Percentiles rank a stretch among this genome's conserved stretches.
Conservation (phyloP, 306 rosid genomes). For the Cucurbita ficifolia region DNA sequence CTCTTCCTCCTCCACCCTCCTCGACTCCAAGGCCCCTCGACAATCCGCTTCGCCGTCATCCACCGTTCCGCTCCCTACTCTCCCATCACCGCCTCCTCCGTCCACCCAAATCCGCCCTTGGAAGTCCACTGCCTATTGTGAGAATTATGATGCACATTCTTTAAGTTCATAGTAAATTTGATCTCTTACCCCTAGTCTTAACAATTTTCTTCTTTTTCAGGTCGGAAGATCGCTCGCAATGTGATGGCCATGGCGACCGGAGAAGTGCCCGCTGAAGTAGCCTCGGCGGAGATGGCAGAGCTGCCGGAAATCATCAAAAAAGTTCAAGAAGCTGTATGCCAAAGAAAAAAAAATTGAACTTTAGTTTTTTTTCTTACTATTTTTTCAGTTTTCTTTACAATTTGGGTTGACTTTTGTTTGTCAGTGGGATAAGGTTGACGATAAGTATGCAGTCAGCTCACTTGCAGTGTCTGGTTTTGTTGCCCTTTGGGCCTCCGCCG, state of each 20-base stretch:
- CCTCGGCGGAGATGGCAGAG: conserved; percentile 43
- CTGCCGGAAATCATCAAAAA: conserved; percentile 55
- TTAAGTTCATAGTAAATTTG: background rate
- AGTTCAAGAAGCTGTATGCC: conserved; percentile 47
- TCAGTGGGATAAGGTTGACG: conserved; percentile 90
- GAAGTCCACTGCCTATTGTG: conserved; percentile 56
- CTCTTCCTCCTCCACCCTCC: conserved; percentile 5
- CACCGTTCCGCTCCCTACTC: conserved; percentile 23
- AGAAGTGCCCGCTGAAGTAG: conserved; percentile 67
- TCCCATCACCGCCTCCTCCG: conserved; percentile 38
- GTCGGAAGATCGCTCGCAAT: conserved; percentile 58
- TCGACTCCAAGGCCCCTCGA: conserved; percentile 4
- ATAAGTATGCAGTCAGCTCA: conserved; percentile 75
- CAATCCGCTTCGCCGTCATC: background rate
- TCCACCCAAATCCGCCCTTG: conserved; percentile 35
- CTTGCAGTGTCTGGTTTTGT: conserved; percentile 44
- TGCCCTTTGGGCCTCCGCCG: conserved; percentile 57
- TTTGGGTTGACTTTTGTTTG: background rate
- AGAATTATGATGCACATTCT: conserved; percentile 8
- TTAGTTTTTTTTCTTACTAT: background rate
- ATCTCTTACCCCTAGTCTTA: too few relatives aligned
- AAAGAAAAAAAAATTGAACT: background rate
- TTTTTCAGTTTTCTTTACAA: background rate
- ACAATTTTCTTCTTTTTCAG: conserved; percentile 12
- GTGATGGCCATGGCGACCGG: conserved; percentile 89